Conservation (phyloP, 2,329 filamentous ascomycete genomes). For the Seiridium cupressi region DNA sequence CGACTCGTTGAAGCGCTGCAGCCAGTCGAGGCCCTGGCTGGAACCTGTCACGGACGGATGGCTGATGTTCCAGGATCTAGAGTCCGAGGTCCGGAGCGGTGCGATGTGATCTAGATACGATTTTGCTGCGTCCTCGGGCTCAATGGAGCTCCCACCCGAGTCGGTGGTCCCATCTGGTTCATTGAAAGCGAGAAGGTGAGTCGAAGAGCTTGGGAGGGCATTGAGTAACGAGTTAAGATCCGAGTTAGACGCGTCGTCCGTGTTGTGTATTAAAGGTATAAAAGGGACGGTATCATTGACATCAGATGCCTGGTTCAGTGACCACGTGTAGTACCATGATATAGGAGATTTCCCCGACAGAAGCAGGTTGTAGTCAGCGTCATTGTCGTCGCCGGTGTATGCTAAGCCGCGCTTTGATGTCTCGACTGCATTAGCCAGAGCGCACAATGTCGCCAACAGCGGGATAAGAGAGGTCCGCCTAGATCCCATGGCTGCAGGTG, state of each 20-base stretch:
- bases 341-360: constrained; percentile 34
- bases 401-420: constrained; percentile 25
- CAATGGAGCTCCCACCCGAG: constrained; percentile 36
- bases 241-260: constrained; percentile 28
- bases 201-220: constrained; percentile 30
- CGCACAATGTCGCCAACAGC: background rate
- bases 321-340: constrained; percentile 42
- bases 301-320: constrained; percentile 21
- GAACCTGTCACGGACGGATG: constrained; percentile 41
- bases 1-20: constrained; percentile 36
- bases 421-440: background rate
- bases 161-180: constrained; percentile 38
- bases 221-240: constrained; percentile 24
- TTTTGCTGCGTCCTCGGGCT: constrained; percentile 34
- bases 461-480: background rate
- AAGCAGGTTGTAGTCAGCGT: constrained; percentile 31
- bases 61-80: constrained; percentile 32
- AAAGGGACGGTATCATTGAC: constrained; percentile 28
- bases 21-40: constrained; percentile 34
- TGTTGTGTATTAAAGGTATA: constrained; percentile 35
- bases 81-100: constrained; percentile 26
- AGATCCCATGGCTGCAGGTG: background rate
- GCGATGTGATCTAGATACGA: constrained; percentile 35
- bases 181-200: constrained; percentile 38
- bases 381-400: constrained; percentile 18